Evolutionary conservation across 306 rosid genomes (phyloP), one percentile per base, ranked within the genome.

Genomic region (Datisca glomerata): DNA sequence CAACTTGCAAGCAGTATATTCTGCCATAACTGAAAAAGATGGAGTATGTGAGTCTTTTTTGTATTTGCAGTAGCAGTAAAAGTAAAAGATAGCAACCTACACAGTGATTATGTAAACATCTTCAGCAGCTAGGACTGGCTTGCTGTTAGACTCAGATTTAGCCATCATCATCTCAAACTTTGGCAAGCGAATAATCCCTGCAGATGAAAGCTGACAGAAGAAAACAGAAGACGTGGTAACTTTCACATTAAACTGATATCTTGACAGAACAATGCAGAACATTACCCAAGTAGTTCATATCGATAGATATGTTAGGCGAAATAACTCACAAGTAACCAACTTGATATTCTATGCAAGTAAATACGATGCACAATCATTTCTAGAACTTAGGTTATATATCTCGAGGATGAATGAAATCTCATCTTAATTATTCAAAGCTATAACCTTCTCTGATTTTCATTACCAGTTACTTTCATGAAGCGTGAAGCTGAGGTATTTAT

Each of bases 131-230:
- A 89, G 70, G 55, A 89, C 86, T 10, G 98, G 93, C 73, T 77
- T 84, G 69, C 54, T 75, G 53, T 80, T 72, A 59, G 81, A 86
- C 68, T 89, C 97, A 5, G 95, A 74, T 66, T 78, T 89, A 68
- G 96, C 92, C 93, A 89, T 84, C 46, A 63, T 83, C 93, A 84
- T 84, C 69, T 89, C 95, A 46, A 89, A 89, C 75, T 72, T 80
- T 40, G 98, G 98, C 70, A 89, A 56, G 45, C 96, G 93, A 70
- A 89, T 81, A 61, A 77, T 55, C 67, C 93, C 93, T 43, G 76
- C 95, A 50, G 98, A 78, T 32, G 98, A 89, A 67, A 89, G 93
- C 98, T 89, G 57, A 33, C 57, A 41, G 56, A 48, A 64, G 53
- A 31, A 66, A 49, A 56, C 41, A 43, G 18, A 51, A 44, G 18